Base-by-base conservation (phyloP, 441 rosid species). In the Dalechampia spathulata region DNA sequence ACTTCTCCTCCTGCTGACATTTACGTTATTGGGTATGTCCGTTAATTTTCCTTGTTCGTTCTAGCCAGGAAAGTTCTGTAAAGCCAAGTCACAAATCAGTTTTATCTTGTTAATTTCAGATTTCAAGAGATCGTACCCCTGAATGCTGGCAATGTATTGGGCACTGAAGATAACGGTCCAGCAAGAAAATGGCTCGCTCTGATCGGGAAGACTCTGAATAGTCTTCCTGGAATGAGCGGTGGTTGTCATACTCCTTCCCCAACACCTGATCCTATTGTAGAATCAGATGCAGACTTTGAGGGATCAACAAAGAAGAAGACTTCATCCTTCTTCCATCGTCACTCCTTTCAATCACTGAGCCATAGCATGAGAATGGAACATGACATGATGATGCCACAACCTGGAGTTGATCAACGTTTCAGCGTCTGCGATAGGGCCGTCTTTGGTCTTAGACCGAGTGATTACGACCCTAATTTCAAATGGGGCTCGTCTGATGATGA, bases 81-180 rank as follows among this genome's bases (percentile, higher is more conserved):
- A 47, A 32, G 45, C 22, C 36, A 27, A 30, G 58, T 22, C n/a
- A n/a, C n/a, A 11, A 30, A 40, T 32, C 23, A 14, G 17, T 61
- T 62, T 57, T 50, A 16, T 43, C 36, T 37, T 15, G 20, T 48
- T 27, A 16, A 46, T n/a, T 61, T 34, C 49, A 93, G 99, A 60
- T 90, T 93, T 78, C 99, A 93, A 80, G 99, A 93, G 75, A 90
- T 93, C 37, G 97, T 93, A 49, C 99, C 97, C 53, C 71, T 93
- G 30, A 93, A 93, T 72, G 97, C 99, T 60, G 97, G 97, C 25
- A 93, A 93, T 70, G 79, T 93, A 43, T 72, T 93, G 62, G 99
- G 99, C 38, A 74, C 97, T 42, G 99, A 93, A 79, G 96, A 93
- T 77, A 94, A 87, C 53, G 99, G 89, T 22, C 99, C 99, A 10